A percentile compares a stretch with the other conserved stretches of the same genome.
Conservation (phyloP, 257 asterid genomes). For the Linaria vulgaris region DNA sequence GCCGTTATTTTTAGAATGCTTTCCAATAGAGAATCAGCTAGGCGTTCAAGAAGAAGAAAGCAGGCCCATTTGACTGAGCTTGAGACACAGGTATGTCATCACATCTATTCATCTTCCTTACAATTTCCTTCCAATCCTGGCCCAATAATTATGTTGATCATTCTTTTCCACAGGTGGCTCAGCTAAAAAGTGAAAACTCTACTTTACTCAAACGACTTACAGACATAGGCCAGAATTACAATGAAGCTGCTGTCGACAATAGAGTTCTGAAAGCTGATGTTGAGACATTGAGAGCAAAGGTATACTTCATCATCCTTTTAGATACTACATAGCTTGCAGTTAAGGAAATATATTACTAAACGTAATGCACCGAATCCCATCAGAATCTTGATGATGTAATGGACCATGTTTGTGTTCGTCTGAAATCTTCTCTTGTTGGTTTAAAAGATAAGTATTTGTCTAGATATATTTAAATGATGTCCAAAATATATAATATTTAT, state of each 20-base stretch:
- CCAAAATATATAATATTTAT: no score
- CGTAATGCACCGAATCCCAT: no score
- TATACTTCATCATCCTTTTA: slow-evolving; percentile 15
- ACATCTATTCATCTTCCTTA: neutral
- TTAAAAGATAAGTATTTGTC: no score
- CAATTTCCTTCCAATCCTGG: neutral
- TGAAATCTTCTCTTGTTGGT: no score
- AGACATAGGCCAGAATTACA: slow-evolving; percentile 81
- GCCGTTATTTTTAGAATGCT: slow-evolving; percentile 68
- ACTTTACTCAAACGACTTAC: slow-evolving; percentile 70
- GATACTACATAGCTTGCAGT: no score
- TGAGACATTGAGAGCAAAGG: slow-evolving; percentile 96
- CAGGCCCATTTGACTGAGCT: slow-evolving; percentile 94
- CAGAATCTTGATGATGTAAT: no score
- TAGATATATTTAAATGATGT: no score
- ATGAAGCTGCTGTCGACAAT: slow-evolving; percentile 91
- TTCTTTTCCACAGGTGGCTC: slow-evolving; percentile 60
- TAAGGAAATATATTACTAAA: no score
- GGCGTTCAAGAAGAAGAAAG: slow-evolving; percentile 96
- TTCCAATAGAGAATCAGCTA: slow-evolving; percentile 98
- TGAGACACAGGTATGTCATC: slow-evolving; percentile 70
- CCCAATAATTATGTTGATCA: slow-evolving; percentile 23
- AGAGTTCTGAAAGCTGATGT: slow-evolving; percentile 95
- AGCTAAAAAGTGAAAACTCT: slow-evolving; percentile 74
- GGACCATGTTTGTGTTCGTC: no score